Evolutionary conservation across 192 early-diverging fungal species (phyloP).

Genomic region (Backusella circina): DNA sequence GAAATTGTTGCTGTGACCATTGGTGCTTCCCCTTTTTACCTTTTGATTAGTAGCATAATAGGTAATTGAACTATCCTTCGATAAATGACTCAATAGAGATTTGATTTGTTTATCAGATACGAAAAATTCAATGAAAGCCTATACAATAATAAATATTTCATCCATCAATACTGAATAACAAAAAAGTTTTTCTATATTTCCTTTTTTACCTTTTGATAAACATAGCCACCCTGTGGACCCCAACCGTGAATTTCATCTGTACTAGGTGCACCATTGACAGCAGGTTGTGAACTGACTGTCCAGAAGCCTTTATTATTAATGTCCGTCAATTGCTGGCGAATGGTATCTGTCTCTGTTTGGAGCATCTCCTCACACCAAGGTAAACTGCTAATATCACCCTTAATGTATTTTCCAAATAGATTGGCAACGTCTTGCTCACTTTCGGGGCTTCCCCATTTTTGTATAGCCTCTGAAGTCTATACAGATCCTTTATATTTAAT

Average conservation of each 20-base stretch:
- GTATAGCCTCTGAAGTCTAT: slow-evolving; percentile 46
- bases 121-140: slow-evolving; percentile 82
- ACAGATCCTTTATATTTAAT: not conserved
- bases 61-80: slow-evolving; percentile 64
- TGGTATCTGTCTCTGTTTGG: slow-evolving; percentile 60
- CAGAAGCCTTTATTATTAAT: slow-evolving; percentile 67
- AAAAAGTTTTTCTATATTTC: not conserved
- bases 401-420: slow-evolving; percentile 67
- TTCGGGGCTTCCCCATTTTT: slow-evolving; percentile 65
- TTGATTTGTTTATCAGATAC: slow-evolving; percentile 57
- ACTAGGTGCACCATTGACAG: slow-evolving; percentile 71
- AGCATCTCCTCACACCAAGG: slow-evolving; percentile 70
- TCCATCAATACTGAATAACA: no score
- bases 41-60: slow-evolving; percentile 87
- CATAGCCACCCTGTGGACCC: slow-evolving; percentile 81
- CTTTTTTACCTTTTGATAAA: slow-evolving; percentile 66
- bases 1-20: not conserved
- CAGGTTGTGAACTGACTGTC: slow-evolving; percentile 81
- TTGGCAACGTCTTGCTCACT: slow-evolving; percentile 51
- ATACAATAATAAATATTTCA: not conserved
- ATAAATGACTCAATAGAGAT: slow-evolving; percentile 50
- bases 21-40: slow-evolving; percentile 14
- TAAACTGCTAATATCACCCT: slow-evolving; percentile 52
- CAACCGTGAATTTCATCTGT: slow-evolving; percentile 70
- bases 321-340: slow-evolving; percentile 50